phyloP scores from a whole-genome alignment of 495 filamentous ascomycete genomes.

The Aspergillus diversus region DNA sequence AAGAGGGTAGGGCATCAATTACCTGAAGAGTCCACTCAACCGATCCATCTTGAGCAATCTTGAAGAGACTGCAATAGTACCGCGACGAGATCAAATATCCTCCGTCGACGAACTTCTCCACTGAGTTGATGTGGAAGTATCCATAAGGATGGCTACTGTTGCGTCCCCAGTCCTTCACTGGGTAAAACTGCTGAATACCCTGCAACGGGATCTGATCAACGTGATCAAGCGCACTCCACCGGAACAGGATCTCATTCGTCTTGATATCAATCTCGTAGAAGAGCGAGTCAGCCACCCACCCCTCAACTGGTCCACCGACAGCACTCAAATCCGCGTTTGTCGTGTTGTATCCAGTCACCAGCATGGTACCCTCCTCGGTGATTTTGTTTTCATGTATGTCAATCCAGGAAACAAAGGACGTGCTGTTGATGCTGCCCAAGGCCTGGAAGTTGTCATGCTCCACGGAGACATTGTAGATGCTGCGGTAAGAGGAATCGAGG shows the following conservation, averaged over 20 bases:
- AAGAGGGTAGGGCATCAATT: neutral
- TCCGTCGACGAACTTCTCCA: slow-evolving; percentile 55
- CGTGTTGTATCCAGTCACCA: slow-evolving; percentile 56
- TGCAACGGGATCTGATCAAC: slow-evolving; percentile 26
- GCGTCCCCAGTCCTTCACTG: slow-evolving; percentile 12
- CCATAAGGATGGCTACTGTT: slow-evolving; percentile 33
- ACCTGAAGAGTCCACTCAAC: neutral
- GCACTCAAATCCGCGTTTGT: slow-evolving; percentile 47
- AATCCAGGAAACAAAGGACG: slow-evolving; percentile 14
- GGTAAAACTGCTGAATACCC: slow-evolving; percentile 4
- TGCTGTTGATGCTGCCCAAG: slow-evolving; percentile 5
- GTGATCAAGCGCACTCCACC: slow-evolving; percentile 43
- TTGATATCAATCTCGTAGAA: slow-evolving; percentile 51
- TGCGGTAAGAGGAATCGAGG: slow-evolving; percentile 47
- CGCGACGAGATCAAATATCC: slow-evolving; percentile 60
- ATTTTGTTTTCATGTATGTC: slow-evolving; percentile 53
- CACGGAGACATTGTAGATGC: slow-evolving; percentile 35
- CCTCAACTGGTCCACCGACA: slow-evolving; percentile 46
- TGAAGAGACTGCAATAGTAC: slow-evolving; percentile 26
- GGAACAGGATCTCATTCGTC: slow-evolving; percentile 45
- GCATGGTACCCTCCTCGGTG: slow-evolving; percentile 50
- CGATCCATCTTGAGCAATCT: neutral
- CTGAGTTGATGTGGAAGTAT: slow-evolving; percentile 62
- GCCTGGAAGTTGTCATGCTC: slow-evolving; percentile 17
- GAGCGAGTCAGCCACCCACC: slow-evolving; percentile 49